These are phyloP conservation scores for Russula dissimulans DNA, from an alignment of 768 basidiomycete genomes.

Conservation along the genomic window DNA sequence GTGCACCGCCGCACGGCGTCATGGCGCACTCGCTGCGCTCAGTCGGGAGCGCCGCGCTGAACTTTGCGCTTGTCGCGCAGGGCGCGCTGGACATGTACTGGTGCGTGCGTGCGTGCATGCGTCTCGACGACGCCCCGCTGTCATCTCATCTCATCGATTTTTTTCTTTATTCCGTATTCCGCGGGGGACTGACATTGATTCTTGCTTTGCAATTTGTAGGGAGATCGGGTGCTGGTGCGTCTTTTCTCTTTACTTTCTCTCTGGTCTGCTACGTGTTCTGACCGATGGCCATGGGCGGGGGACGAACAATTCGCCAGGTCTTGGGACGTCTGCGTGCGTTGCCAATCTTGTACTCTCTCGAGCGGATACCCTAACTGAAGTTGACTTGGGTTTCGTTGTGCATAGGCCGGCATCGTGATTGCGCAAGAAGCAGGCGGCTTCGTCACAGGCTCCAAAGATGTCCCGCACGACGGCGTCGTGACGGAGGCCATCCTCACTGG, in stretches of 20 bases:
- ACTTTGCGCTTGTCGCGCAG: constrained; percentile 78
- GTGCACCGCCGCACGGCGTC: constrained; percentile 52
- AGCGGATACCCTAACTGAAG: no score
- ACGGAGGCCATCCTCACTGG: constrained; percentile 65
- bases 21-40: constrained; percentile 84
- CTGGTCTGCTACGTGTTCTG: neutral
- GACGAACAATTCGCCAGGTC: constrained; percentile 31
- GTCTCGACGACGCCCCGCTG: neutral
- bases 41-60: constrained; percentile 76
- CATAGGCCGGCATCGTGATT: constrained; percentile 78
- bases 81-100: constrained; percentile 85
- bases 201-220: constrained; percentile 31
- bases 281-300: neutral
- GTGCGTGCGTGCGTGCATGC: constrained; percentile 45
- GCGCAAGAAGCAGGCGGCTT: constrained; percentile 82
- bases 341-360: neutral
- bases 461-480: constrained; percentile 37
- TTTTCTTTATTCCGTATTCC: neutral
- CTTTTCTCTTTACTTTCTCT: neutral
- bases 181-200: neutral
- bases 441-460: constrained; percentile 58
- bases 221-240: constrained; percentile 70
- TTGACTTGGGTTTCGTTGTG: neutral
- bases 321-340: constrained; percentile 75
- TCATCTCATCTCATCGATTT: neutral